A percentile compares a stretch with the other conserved stretches of the same genome.
phyloP scores from a whole-genome alignment of 441 rosid species.

The Arabidopsis hybrid region DNA sequence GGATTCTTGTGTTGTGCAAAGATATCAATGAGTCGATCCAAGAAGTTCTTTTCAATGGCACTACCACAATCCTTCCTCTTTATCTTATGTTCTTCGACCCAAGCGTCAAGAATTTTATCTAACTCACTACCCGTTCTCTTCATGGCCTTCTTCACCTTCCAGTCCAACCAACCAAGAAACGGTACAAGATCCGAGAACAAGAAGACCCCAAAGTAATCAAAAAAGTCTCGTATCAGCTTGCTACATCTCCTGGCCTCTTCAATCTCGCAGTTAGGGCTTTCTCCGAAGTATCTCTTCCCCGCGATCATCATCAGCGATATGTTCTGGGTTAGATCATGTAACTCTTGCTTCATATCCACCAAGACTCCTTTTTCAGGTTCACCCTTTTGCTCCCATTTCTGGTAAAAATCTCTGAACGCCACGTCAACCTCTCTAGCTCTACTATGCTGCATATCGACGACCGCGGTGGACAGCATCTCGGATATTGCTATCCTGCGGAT shows the following conservation, averaged over 20 bases:
- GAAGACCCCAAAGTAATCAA: conserved; percentile 40
- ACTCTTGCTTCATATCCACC: conserved; percentile 55
- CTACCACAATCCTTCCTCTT: conserved; percentile 28
- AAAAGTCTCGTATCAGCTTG: conserved; percentile 37
- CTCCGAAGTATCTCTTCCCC: conserved; percentile 48
- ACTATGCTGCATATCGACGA: conserved; percentile 38
- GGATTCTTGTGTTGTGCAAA: conserved; percentile 33
- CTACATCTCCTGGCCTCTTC: conserved; percentile 23
- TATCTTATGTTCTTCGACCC: conserved; percentile 56
- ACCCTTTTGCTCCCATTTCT: conserved; percentile 18
- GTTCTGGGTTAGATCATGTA: conserved; percentile 44
- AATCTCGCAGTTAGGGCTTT: conserved; percentile 8
- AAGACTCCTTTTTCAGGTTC: conserved; percentile 4
- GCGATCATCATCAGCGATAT: conserved; percentile 47
- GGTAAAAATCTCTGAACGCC: conserved; percentile 40
- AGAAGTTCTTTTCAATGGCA: conserved; percentile 45
- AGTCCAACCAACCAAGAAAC: conserved; percentile 53
- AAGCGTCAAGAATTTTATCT: conserved; percentile 35
- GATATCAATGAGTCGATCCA: conserved; percentile 49
- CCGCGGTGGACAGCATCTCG: conserved; percentile 51
- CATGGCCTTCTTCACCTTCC: conserved; percentile 50
- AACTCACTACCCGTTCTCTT: conserved; percentile 43
- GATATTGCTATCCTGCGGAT: conserved; percentile 44
- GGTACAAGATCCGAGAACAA: conserved; percentile 53
- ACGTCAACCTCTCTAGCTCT: conserved; percentile 44